Percentiles rank a stretch among this genome's conserved stretches.
Evolutionary conservation across 2,329 filamentous ascomycete genomes (phyloP).

Genomic region (Xylaria sp.): DNA sequence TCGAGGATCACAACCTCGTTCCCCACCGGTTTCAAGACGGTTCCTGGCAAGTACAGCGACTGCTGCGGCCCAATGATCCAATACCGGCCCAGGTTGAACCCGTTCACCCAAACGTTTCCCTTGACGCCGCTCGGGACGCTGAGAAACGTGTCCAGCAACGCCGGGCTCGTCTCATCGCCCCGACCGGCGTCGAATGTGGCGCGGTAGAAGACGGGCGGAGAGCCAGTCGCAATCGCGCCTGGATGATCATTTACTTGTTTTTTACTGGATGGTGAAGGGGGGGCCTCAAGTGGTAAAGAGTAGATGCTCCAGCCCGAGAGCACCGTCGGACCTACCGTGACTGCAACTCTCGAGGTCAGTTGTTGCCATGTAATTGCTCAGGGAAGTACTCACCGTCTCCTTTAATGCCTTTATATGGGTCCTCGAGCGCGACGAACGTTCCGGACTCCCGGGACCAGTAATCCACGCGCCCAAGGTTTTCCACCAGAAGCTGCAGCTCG

Average conservation of each 20-base stretch:
- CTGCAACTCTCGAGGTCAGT: constrained; percentile 28
- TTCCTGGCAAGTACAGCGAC: constrained; percentile 58
- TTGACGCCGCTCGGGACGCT: constrained; percentile 55
- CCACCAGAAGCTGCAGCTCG: constrained; percentile 56
- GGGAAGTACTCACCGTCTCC: constrained; percentile 44
- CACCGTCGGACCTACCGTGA: constrained; percentile 51
- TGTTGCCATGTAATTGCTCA: too few relatives aligned
- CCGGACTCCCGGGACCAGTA: constrained; percentile 52
- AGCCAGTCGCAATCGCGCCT: constrained; percentile 22
- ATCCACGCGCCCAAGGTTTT: constrained; percentile 63
- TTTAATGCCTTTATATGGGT: constrained; percentile 59
- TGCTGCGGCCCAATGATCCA: constrained; percentile 61
- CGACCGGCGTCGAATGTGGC: constrained; percentile 47
- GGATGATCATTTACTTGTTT: background rate
- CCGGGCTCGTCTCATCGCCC: constrained; percentile 45
- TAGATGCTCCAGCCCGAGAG: constrained; percentile 55
- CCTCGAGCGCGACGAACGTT: constrained; percentile 50
- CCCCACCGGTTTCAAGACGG: constrained; percentile 48
- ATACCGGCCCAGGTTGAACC: constrained; percentile 57
- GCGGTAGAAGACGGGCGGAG: constrained; percentile 47
- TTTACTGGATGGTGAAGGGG: constrained; percentile 37
- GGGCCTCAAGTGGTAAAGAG: constrained; percentile 50
- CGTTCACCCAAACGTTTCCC: constrained; percentile 59
- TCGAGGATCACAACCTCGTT: constrained; percentile 58
- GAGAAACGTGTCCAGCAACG: constrained; percentile 51